These are phyloP conservation scores for Macrocystidia cucumis DNA, from an alignment of 1,284 basidiomycete genomes.

Conservation along the genomic window DNA sequence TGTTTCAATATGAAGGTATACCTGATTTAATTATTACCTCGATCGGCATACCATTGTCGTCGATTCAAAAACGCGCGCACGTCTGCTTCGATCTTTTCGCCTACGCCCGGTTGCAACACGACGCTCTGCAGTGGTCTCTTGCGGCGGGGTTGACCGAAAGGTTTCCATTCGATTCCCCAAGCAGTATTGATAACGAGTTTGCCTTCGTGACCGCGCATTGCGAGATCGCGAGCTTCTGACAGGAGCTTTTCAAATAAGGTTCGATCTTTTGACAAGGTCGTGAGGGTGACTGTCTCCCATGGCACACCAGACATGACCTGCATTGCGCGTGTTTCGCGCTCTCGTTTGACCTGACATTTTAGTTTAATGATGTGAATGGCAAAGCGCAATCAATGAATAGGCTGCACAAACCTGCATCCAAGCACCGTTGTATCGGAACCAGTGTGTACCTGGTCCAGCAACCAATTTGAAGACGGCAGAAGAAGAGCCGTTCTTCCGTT, in stretches of 20 bases:
- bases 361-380: conserved; percentile 1
- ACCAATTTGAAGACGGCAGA: conserved; percentile 88
- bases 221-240: conserved; percentile 83
- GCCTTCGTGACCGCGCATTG: conserved; percentile 83
- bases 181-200: conserved; percentile 96
- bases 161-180: conserved; percentile 95
- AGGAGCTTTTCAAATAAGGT: conserved; percentile 77
- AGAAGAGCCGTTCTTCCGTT: conserved; percentile 83
- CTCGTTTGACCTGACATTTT: conserved; percentile 73
- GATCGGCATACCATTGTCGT: conserved; percentile 92
- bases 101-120: conserved; percentile 78
- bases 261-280: conserved; percentile 84
- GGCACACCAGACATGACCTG: conserved; percentile 88
- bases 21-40: conserved; percentile 67
- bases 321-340: conserved; percentile 90
- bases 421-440: conserved; percentile 81
- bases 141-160: conserved; percentile 88
- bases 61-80: conserved; percentile 78
- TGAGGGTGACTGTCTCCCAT: conserved; percentile 97
- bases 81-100: conserved; percentile 77
- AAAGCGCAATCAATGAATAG: conserved; percentile 1
- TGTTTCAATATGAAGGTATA: conserved; percentile 3
- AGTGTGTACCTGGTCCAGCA: conserved; percentile 94
- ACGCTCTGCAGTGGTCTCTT: conserved; percentile 89
- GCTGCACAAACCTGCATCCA: conserved; percentile 83